Base-by-base conservation (phyloP, 768 basidiomycete species). In the Lactarius deliciosus region DNA sequence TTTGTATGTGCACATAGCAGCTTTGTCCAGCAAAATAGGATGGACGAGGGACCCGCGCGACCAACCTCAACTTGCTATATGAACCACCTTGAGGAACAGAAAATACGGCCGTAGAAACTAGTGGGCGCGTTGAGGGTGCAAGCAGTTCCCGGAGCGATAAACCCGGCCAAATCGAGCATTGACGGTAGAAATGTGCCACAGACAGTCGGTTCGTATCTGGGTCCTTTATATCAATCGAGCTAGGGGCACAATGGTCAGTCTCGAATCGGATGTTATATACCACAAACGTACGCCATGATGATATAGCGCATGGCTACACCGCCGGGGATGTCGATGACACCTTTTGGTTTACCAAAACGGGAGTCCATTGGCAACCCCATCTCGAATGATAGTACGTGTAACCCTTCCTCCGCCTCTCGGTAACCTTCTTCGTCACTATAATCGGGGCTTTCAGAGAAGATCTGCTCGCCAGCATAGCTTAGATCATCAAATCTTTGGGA, bases 121-220 rank as follows among this genome's bases (percentile, higher is more conserved):
- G 75, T 2, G 89, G 86, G 45, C 83, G 79, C 16, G 81, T 76
- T 3, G 86, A 82, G 3, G 89, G 81, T 2, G 85, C 81, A 20
- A 97, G 83, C 25, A 87, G 80, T 5, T 79, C 64, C 22, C 81
- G 77, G 4, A 89, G 84, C 64, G 91, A 82, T 22, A 94, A 76
- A 56, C 84, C 85, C 1, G 94, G 93, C 85, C 88, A 93, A 34
- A 96, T 79, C 61, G 87, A 85, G 75, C 92, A 88, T 56, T 86
- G 79, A 10, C 94, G 86, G 75, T 95, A 96, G 75, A 96, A 94
- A 76, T 97, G 94, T 4, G 94, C 89, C 40, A 96, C 88, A 3
- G 91, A 92, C 16, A 85, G 81, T 70, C 82, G 82, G 32, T 80
- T 78, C 5, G 84, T 84, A 18, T 80, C 76, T 2, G 84, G 72